These are phyloP conservation scores for Calendula officinalis DNA, from an alignment of 129 eudicot species.

Conservation along the genomic window DNA sequence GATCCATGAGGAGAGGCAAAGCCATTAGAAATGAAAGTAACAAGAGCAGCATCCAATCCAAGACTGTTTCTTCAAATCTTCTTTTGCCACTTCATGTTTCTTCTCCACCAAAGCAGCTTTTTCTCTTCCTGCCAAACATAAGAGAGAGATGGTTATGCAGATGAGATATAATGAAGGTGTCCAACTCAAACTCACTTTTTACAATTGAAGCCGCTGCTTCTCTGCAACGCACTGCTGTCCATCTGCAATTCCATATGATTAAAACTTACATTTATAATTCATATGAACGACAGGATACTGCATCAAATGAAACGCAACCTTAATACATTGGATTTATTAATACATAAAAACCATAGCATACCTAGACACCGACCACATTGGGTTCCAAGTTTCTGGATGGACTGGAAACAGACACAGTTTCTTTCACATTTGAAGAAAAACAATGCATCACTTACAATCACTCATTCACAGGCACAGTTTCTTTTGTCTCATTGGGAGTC, in stretches of 20 bases:
- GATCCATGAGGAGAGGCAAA: slow-evolving; percentile 86
- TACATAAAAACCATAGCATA: slow-evolving; percentile 22
- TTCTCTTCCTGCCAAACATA: slow-evolving; percentile 40
- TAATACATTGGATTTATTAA: too few species aligned
- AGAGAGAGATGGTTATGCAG: too few species aligned
- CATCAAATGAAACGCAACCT: slow-evolving; percentile 22
- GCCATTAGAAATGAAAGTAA: slow-evolving; percentile 80
- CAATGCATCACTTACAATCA: too few species aligned
- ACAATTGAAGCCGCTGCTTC: slow-evolving; percentile 86
- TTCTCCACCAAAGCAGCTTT: slow-evolving; percentile 37
- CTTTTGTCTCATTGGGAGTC: slow-evolving; percentile 93
- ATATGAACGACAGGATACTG: slow-evolving; percentile 98
- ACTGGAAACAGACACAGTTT: slow-evolving; percentile 43
- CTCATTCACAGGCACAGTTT: slow-evolving; percentile 95
- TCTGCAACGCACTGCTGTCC: slow-evolving; percentile 87
- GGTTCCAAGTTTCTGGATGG: slow-evolving; percentile 99
- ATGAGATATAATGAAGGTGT: too few species aligned
- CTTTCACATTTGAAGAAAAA: too few species aligned
- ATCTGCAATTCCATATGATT: slow-evolving; percentile 36
- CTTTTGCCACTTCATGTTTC: slow-evolving; percentile 40
- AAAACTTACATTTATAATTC: slow-evolving; percentile 4
- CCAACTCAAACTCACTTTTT: slow-evolving; percentile 71
- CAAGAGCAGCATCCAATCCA: slow-evolving; percentile 68
- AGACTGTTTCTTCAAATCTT: slow-evolving; percentile 41
- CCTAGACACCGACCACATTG: slow-evolving; percentile 99